Evolutionary conservation across 2,329 filamentous ascomycete species (phyloP).

Genomic region (Bipolaris oryzae): DNA sequence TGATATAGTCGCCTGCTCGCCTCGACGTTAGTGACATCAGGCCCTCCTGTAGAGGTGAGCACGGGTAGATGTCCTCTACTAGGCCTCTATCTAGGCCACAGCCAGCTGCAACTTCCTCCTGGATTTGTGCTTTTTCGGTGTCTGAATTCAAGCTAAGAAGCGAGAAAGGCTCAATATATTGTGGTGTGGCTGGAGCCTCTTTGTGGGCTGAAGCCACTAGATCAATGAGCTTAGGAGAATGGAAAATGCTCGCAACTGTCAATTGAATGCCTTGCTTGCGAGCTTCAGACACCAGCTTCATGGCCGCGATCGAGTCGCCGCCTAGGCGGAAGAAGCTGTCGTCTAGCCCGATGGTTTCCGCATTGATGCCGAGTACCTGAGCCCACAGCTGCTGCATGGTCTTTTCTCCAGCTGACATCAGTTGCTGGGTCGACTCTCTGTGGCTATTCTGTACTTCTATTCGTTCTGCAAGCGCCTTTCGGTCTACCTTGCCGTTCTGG

Average conservation of each 20-base stretch:
- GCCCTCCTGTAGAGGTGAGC: constrained; percentile 61
- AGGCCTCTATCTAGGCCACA: constrained; percentile 1
- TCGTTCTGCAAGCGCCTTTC: constrained; percentile 24
- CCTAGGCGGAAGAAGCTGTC: constrained; percentile 29
- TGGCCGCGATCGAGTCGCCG: constrained; percentile 35
- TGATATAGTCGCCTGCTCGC: constrained; percentile 56
- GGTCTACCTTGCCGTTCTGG: constrained; percentile 23
- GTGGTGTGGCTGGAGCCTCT: too few species aligned
- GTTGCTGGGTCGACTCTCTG: not conserved
- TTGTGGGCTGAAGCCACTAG: not conserved
- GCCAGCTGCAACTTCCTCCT: not conserved
- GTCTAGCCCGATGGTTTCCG: constrained; percentile 8
- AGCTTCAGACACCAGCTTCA: constrained; percentile 27
- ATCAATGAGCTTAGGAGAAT: not conserved
- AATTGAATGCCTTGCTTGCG: constrained; percentile 1
- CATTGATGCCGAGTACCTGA: not conserved
- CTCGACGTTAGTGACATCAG: constrained; percentile 60
- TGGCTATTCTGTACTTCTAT: not conserved
- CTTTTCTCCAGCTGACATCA: not conserved
- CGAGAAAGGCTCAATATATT: not conserved
- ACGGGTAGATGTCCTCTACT: constrained; percentile 61
- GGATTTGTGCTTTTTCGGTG: not conserved
- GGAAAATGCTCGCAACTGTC: not conserved
- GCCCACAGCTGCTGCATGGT: not conserved
- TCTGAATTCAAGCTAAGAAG: constrained; percentile 12